Base-by-base conservation (phyloP, 768 basidiomycete species). In the Amyloporia xantha region DNA sequence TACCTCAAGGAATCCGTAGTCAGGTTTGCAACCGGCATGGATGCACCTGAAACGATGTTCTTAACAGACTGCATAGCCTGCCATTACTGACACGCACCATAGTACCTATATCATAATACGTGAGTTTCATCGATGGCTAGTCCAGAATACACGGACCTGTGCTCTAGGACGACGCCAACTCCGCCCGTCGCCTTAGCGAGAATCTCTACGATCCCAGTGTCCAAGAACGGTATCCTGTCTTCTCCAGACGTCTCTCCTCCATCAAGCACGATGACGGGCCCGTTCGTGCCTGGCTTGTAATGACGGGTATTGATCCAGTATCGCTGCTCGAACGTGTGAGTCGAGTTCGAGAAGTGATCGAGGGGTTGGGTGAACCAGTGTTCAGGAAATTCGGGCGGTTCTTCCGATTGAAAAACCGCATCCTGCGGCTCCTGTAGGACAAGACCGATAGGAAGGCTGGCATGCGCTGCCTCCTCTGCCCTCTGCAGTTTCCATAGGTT, bases 231-330 rank as follows among this genome's bases (percentile, higher is more conserved):
- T 38, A 73, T 48, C 37, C 81, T 56, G 35, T 86, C 78, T 65
- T 79, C 81, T 17, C 91, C 95, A 53, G 79, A 85, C 3, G 91
- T 95, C 68, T 97, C 95, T 13, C 95, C 95, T 1, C 91, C 91
- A 64, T 97, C 95, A 19, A 97, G 68, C 2, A 97, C 79, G 56
- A 91, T 84, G 19, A 97, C 90, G 0, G 94, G 95, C 2, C 82
- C 87, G 38, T 82, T 81, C 2, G 74, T 66, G 5, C 82, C 75
- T 0, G 81, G 73, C 47, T 77, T 71, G 65, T 94, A 97, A 64
- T 90, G 82, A 27, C 87, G 77, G 17, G 79, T 78, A 60, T 84
- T 93, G 30, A 94, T 73, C 95, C 95, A 99, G 66, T 91, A 99
- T 17, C 95, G 77, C 61, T 98, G 93, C 44, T 75, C 68, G 68